Base-by-base conservation (phyloP, 176 grass and related monocot species). In the Hordeum marinum region DNA sequence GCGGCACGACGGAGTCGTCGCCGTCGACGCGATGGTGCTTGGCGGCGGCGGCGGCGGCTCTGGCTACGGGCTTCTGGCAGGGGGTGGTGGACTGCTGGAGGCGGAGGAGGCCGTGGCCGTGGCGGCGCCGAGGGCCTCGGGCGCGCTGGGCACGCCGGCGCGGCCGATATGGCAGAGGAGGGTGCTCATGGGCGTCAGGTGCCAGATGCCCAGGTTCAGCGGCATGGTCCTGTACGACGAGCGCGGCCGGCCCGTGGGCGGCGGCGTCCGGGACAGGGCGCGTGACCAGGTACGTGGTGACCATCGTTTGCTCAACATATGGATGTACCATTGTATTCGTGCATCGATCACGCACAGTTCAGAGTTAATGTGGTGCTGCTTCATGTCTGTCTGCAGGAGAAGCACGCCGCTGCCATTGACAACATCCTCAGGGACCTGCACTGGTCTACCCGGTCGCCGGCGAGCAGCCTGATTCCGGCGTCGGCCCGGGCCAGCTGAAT, bases 211-310 rank as follows among this genome's bases (percentile, higher is more conserved):
- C 20, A 71, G 77, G 68, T 89, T 89, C 68, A 89, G 82, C 46
- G 87, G 87, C 57, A 89, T 89, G 87, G 37, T 89, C 15, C 76
- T 89, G 4, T 89, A 89, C 66, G 82, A 89, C 37, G 87, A 89
- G 82, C 77, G 87, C 39, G 87, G 87, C 48, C 59, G 76, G 21
- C 87, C 82, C 3, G 76, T 85, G 45, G 74, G 87, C 82, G 4
- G 68, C 77, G 82, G 87, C 68, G 0, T 89, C 76, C 13, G 76
- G 26, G 87, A 89, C 68, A 59, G 59, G 64, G 57, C 81, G 9
- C 81, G 75, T 17, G 87, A 88, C 67, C 76, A 80, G 82, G 87
- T 89, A 57, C 54, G 87, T 89, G 75, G 70, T 15, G 34, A 25
- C 21, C 26, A 24, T n/a, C 31, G 43, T 85, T 63, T 78, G 48